Evolutionary conservation across 2,329 filamentous ascomycete genomes (phyloP).

Genomic region (Colletotrichum tanaceti): DNA sequence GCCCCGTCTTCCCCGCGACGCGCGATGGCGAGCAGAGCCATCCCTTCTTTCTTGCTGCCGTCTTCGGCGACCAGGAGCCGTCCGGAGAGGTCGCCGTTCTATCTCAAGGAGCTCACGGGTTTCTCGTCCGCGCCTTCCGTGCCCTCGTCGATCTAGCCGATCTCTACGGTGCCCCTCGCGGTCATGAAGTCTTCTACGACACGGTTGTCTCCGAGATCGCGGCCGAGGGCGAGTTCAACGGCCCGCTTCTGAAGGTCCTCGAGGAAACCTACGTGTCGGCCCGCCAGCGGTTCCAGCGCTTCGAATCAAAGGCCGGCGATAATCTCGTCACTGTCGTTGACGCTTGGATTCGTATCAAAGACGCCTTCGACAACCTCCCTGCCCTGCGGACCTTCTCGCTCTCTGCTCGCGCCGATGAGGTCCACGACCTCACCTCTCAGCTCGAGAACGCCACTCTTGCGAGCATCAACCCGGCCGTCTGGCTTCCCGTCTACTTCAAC

Average conservation of each 20-base stretch:
- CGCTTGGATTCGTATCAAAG: background rate
- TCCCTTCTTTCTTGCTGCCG: background rate
- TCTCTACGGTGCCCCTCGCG: background rate
- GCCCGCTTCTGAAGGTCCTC: background rate
- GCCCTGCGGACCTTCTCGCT: background rate
- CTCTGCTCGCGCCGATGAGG: fast-evolving
- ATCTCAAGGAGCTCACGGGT: no score
- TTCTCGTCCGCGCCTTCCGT: no score
- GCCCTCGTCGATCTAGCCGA: background rate
- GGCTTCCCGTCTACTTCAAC: no score
- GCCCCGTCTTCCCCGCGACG: background rate
- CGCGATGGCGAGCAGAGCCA: background rate
- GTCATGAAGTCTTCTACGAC: background rate
- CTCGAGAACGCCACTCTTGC: no score
- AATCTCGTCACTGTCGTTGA: background rate
- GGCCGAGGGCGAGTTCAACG: background rate
- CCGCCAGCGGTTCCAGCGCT: fast-evolving
- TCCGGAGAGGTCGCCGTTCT: no score
- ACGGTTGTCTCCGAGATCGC: background rate
- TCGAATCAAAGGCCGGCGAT: fast-evolving
- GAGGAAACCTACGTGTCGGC: background rate
- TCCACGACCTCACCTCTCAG: background rate
- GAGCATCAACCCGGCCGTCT: no score
- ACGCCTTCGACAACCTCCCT: background rate
- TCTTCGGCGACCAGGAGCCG: background rate